Base-by-base conservation (phyloP, 805 yeast genomes). In the Starmerella vitae region DNA sequence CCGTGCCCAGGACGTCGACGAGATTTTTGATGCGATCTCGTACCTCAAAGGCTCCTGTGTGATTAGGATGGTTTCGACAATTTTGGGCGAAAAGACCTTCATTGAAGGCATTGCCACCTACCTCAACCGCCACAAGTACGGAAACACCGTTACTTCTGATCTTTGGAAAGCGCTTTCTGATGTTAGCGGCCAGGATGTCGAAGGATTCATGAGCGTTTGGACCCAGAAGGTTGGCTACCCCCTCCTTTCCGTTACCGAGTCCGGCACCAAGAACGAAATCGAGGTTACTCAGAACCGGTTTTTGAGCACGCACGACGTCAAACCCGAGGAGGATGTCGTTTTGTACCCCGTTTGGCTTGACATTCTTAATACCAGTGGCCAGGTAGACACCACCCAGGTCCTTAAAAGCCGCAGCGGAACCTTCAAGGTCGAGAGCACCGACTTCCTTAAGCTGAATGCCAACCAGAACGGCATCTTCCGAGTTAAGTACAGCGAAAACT, bases 11-110 rank as follows among this genome's bases (percentile, higher is more conserved):
- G 91, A 82, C 50, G 76, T 82, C 46, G 80, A 78, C 56, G 86
- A 82, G 61, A 74, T 80, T 15, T 82, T 82, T 56, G 94, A 82
- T 54, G 74, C 75, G 25, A 82, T 82, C 41, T 80, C 91, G 3
- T 82, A 82, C 58, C 62, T 75, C 47, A 82, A 82, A 62, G 93
- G 93, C 41, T 80, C 85, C 5, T 76, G 86, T 20, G 66, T 78
- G 21, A 74, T 82, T 42, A 67, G 76, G 54, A 83, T 83, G 93
- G 65, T 81, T 41, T 72, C 86, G 27, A 71, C 70, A 48, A 71
- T 72, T 55, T 62, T 83, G 43, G 86, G 91, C 30, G 72, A 67
- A 45, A 83, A 76, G 12, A 57, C 63, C 4, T 83, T 82, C 56
- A 64, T 82, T 46, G 68, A 69, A 49, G 93, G 93, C 44, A 84